Base-by-base conservation (phyloP, 495 filamentous ascomycete genomes). In the Chaetomidium leptoderma region DNA sequence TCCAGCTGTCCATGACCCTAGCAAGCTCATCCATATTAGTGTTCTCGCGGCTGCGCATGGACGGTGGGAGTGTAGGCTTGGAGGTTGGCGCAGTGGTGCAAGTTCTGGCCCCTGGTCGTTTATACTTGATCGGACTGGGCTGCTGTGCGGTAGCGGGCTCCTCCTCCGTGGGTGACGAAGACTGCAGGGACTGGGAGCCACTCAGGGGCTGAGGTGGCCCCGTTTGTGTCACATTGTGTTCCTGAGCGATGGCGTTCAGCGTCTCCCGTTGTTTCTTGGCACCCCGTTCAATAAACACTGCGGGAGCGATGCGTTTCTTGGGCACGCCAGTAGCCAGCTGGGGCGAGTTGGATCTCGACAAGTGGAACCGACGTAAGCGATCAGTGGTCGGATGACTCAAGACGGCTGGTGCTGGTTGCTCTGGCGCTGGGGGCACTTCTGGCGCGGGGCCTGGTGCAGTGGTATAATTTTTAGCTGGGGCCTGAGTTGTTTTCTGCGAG, bases 211-310 rank as follows among this genome's bases (percentile, higher is more conserved):
- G 9, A 9, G 55, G 35, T 40, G 39, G 19, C 29, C 21, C 45
- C 23, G 44, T 40, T 9, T 35, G 17, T 8, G 24, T 26, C 1
- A 48, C 17, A 26, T 30, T 29, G 45, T 19, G 42, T 44, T 53
- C 49, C 49, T 47, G 30, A 16, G 53, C 42, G 23, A 40, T 23
- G 16, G 42, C 39, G n/a, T 54, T 56, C 17, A 59, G 26, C 17
- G 55, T 37, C 21, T 57, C 53, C 35, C 51, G 62, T 13, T 54
- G 62, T 39, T 65, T 68, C 66, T 74, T 79, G 30, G 67, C 63
- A 30, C 63, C 70, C 6, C 78, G 70, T 60, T 82, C 79, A 10
- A 82, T 65, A 51, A 82, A 82, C 8, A 80, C 58, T 7, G 76
- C 70, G 6, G 76, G 59, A 0, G 61, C 66, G 33, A 65, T 54